Percentiles rank a stretch among this genome's conserved stretches.
phyloP scores from a whole-genome alignment of 2,329 filamentous ascomycete species.

The Geosmithia morbida region DNA sequence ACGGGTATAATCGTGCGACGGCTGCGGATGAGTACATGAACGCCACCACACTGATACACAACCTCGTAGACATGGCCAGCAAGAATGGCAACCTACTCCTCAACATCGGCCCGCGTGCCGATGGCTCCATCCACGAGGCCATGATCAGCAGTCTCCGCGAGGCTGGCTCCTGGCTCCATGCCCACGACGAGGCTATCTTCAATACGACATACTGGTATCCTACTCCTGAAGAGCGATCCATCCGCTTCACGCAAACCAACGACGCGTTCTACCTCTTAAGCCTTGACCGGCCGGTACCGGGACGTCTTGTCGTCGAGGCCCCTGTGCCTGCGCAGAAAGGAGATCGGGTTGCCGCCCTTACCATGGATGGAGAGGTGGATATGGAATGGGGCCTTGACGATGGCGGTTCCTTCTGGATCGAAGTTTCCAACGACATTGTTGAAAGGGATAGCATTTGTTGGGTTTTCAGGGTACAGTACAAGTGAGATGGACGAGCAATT shows the following conservation, averaged over 20 bases:
- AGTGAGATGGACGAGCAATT: neutral
- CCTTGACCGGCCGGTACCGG: constrained; percentile 23
- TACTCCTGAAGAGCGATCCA: constrained; percentile 24
- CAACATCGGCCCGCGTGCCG: constrained; percentile 38
- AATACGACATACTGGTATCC: constrained; percentile 41
- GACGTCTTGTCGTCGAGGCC: constrained; percentile 21
- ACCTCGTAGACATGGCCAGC: constrained; percentile 34
- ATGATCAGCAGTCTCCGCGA: constrained; percentile 31
- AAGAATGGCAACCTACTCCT: constrained; percentile 44
- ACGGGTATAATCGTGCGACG: constrained; percentile 45
- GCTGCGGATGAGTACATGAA: constrained; percentile 34
- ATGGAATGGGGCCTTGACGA: constrained; percentile 4
- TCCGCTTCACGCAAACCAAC: constrained; percentile 35
- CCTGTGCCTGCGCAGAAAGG: constrained; percentile 30
- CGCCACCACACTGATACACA: constrained; percentile 27
- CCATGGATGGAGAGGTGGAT: constrained; percentile 8
- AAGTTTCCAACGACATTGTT: constrained; percentile 14
- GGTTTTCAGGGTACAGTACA: constrained; percentile 14
- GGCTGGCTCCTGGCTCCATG: constrained; percentile 38
- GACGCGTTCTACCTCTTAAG: constrained; percentile 38
- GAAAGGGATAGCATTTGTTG: constrained; percentile 22
- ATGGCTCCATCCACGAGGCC: constrained; percentile 35
- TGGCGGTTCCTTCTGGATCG: constrained; percentile 13
- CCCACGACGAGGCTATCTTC: constrained; percentile 38
- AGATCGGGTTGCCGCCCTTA: constrained; percentile 29